phyloP scores from a whole-genome alignment of 2,329 filamentous ascomycete species.

The Alternaria consortialis region DNA sequence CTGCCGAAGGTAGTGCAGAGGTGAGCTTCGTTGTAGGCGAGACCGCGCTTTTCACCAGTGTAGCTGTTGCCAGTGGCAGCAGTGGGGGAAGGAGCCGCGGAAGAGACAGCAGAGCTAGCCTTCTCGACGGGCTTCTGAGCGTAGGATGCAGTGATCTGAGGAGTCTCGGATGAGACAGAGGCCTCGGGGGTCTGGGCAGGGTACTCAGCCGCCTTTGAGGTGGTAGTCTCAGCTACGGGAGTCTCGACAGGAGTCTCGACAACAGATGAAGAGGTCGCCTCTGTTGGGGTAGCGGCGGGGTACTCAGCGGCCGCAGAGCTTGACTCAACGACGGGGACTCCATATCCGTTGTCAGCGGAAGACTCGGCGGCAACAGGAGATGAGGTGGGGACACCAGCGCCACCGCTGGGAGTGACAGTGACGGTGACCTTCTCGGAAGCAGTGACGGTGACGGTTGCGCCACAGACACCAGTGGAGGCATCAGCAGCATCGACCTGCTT shows the following conservation, averaged over 20 bases:
- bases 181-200: conserved; percentile 15
- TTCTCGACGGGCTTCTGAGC: conserved; percentile 16
- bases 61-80: conserved; percentile 35
- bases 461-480: conserved; percentile 34
- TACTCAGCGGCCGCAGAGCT: conserved; percentile 17
- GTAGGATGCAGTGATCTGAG: conserved; percentile 18
- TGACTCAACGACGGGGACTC: conserved; percentile 15
- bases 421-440: conserved; percentile 54
- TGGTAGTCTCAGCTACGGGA: conserved; percentile 7
- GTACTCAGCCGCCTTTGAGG: conserved; percentile 19
- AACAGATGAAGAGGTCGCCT: not conserved
- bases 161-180: conserved; percentile 23
- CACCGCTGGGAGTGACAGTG: conserved; percentile 47
- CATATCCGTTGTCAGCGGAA: conserved; percentile 15
- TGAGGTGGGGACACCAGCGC: conserved; percentile 25
- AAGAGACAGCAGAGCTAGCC: conserved; percentile 21
- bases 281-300: conserved; percentile 11
- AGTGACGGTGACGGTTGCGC: conserved; percentile 50
- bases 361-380: conserved; percentile 21
- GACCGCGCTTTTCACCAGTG: conserved; percentile 67
- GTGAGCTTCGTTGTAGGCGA: conserved; percentile 70
- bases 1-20: conserved; percentile 63
- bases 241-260: not conserved
- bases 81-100: conserved; percentile 28
- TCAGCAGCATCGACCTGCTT: conserved; percentile 29